Conservation (phyloP, 2,329 filamentous ascomycete genomes). For the Leptographium lundbergii region DNA sequence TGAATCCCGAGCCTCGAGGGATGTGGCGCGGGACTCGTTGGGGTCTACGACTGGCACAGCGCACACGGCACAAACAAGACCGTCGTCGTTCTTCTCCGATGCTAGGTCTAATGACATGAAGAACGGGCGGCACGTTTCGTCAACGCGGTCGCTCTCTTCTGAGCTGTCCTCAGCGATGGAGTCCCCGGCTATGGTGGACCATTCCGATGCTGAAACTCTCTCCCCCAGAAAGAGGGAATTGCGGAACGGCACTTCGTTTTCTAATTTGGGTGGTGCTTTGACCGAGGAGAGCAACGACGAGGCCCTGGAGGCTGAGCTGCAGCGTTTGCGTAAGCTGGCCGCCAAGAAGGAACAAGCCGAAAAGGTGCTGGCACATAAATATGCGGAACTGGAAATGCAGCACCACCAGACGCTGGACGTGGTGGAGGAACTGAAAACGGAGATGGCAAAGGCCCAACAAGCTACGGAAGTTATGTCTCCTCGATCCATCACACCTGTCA, state of each 20-base stretch:
- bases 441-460: slow-evolving; percentile 66
- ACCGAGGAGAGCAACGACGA: neutral
- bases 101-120: slow-evolving; percentile 58
- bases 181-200: slow-evolving; percentile 52
- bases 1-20: slow-evolving; percentile 55
- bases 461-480: slow-evolving; percentile 45
- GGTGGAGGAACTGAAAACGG: slow-evolving; percentile 82
- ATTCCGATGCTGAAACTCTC: slow-evolving; percentile 45
- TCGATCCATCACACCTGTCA: slow-evolving; percentile 58
- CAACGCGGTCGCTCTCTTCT: slow-evolving; percentile 83
- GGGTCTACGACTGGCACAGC: slow-evolving; percentile 38
- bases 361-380: slow-evolving; percentile 59
- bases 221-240: slow-evolving; percentile 12
- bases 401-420: slow-evolving; percentile 74
- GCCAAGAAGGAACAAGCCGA: slow-evolving; percentile 68
- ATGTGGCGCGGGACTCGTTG: slow-evolving; percentile 38
- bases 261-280: neutral
- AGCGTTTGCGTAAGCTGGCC: slow-evolving; percentile 56
- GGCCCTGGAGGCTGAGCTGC: slow-evolving; percentile 49
- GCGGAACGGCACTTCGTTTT: neutral
- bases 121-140: slow-evolving; percentile 54
- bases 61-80: slow-evolving; percentile 41
- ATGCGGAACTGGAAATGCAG: slow-evolving; percentile 69
- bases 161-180: slow-evolving; percentile 83
- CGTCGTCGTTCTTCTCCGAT: slow-evolving; percentile 77